These are phyloP conservation scores for Trichoderma reesei DNA, from an alignment of 495 filamentous ascomycete species.

Conservation along the genomic window DNA sequence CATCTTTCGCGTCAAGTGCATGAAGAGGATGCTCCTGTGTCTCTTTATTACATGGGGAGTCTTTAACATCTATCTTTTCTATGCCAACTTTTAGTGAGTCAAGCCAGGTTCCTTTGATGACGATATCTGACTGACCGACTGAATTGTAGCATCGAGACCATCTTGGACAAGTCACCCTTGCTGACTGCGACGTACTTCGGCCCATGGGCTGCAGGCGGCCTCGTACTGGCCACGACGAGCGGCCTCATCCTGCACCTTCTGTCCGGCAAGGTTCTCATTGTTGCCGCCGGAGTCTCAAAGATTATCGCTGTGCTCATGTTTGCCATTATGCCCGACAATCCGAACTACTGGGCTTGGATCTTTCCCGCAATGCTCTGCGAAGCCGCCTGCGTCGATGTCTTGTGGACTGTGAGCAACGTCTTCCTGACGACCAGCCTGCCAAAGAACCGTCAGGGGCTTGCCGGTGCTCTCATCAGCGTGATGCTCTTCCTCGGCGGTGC, in stretches of 20 bases:
- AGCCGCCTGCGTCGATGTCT: constrained; percentile 63
- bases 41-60: constrained; percentile 58
- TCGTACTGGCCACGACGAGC: constrained; percentile 50
- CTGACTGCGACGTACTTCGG: constrained; percentile 59
- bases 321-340: constrained; percentile 48
- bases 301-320: constrained; percentile 53
- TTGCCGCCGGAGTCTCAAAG: constrained; percentile 49
- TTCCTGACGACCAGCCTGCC: constrained; percentile 62
- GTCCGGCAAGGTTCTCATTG: constrained; percentile 51
- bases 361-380: constrained; percentile 65
- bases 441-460: constrained; percentile 52
- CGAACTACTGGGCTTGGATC: constrained; percentile 43
- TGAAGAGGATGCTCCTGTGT: constrained; percentile 50
- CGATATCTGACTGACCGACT: not conserved
- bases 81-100: constrained; percentile 57
- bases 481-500: constrained; percentile 55
- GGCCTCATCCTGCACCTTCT: constrained; percentile 59
- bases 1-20: constrained; percentile 53
- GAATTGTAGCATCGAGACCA: constrained; percentile 37
- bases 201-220: constrained; percentile 58
- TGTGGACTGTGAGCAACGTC: constrained; percentile 62
- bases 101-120: not conserved
- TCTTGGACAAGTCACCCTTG: constrained; percentile 51
- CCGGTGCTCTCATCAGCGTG: constrained; percentile 42
- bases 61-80: constrained; percentile 59